These are phyloP conservation scores for Amylostereum chailletii DNA, from an alignment of 1,284 basidiomycete species.

Conservation along the genomic window DNA sequence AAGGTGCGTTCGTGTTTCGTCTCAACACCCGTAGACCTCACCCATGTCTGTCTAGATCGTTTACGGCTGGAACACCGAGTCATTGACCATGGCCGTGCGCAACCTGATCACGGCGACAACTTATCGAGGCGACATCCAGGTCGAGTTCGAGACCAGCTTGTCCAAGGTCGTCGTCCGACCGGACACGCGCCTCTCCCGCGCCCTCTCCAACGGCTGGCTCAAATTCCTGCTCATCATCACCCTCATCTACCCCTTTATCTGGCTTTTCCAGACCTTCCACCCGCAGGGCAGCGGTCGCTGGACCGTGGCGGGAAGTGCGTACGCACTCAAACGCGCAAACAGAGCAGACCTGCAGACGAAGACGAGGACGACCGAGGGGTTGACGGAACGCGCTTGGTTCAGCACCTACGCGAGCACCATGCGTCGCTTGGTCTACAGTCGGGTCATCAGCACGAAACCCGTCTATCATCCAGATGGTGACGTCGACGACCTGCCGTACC, in stretches of 20 bases:
- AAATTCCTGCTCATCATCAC: constrained; percentile 55
- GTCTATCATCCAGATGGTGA: no score
- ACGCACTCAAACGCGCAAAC: constrained; percentile 41
- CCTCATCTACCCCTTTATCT: constrained; percentile 65
- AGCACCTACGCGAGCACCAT: no score
- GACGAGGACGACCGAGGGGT: constrained; percentile 10
- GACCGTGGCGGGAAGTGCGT: constrained; percentile 62
- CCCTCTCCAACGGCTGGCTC: constrained; percentile 57
- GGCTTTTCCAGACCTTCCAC: constrained; percentile 61
- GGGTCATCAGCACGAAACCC: no score
- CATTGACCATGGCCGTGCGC: constrained; percentile 43
- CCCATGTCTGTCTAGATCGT: constrained; percentile 30
- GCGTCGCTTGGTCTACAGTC: no score
- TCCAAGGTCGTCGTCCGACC: constrained; percentile 50
- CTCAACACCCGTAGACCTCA: background rate
- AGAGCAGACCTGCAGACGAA: constrained; percentile 21
- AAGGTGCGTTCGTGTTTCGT: constrained; percentile 30
- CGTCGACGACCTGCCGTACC: no score
- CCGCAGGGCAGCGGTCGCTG: constrained; percentile 53
- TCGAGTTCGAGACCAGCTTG: constrained; percentile 37
- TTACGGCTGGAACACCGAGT: constrained; percentile 63
- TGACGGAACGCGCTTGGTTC: no score
- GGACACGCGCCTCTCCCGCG: constrained; percentile 48
- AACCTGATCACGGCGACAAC: constrained; percentile 39
- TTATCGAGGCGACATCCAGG: constrained; percentile 42